Evolutionary conservation across 1,139 yeast genomes (phyloP), one percentile per base, ranked within the genome.

Genomic region (Yamadazyma dendronema): DNA sequence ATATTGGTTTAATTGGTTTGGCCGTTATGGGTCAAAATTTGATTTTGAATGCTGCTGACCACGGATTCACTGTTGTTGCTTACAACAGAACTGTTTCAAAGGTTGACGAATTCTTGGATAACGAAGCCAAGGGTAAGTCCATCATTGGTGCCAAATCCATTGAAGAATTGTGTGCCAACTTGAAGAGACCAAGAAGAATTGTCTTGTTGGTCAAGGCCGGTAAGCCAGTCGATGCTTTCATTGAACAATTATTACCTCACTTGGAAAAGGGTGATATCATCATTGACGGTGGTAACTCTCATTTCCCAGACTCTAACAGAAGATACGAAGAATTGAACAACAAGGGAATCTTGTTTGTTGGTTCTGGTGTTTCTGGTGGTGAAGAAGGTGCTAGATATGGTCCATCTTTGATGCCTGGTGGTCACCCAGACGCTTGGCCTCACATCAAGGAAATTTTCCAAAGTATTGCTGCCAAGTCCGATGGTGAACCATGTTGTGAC

Each of bases 21-120:
- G 98, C 98, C 84, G 98, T 92, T 56, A 92, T 92, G 98, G 98
- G 98, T 71, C 97, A 90, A 70, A 92, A 92, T 81, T 77, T 92
- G 79, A 88, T 92, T 68, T 80, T 92, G 56, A 92, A 92, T 72
- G 95, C 94, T 59, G 97, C 97, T 55, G 98, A 92, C 77, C 95
- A 92, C 73, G 97, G 97, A 41, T 86, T 74, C 72, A 87, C 95
- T 53, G 98, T 92, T 56, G 96, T 88, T 57, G 97, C 97, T 47
- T 92, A 80, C 84, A 92, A 92, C 92, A 87, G 98, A 81, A 90
- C 97, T 47, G 89, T 83, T 43, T 69, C 95, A 40, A 92, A 89
- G 75, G 98, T 92, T 53, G 97, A 92, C 67, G 87, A 84, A 57
- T 92, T 92, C 72, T 63, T 92, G 59, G 94, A 62, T 44, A 84